Base-by-base conservation (phyloP, 805 yeast genomes). In the Ogataea angusta region DNA sequence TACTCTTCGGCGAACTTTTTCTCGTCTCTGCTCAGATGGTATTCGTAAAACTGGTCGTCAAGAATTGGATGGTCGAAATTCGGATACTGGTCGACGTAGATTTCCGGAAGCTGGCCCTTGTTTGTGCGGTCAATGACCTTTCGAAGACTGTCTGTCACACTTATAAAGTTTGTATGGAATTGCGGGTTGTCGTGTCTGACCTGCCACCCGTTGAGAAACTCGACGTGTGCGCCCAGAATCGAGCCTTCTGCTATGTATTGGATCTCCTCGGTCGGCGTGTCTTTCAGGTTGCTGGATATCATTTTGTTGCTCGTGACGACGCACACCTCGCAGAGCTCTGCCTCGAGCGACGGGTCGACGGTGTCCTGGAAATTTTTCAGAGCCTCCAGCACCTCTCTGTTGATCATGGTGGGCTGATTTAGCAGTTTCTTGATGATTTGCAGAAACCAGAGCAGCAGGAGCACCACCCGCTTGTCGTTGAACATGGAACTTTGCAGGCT, bases 171-270 rank as follows among this genome's bases (percentile, higher is more conserved):
- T 9, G 56, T 49, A 36, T 60, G 59, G 37, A 42, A 30, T 1
- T 47, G 34, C 10, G 56, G 54, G 29, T 57, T 55, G 31, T 60
- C 64, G 42, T 59, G 60, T 15, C 59, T 40, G 16, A 58, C 23
- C 37, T 60, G 56, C 67, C 66, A 62, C 3, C 66, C 64, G 37
- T 54, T 57, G n/a, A 62, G 45, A 31, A 60, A 56, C 44, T 60
- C 65, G 7, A 60, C 51, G 18, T 54, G 51, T 1, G 63, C 49
- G 16, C 57, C 53, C 17, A 50, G 46, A 17, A 54, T 49, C 24
- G 57, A 52, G 19, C 43, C 48, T 19, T 51, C 46, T 3, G 46
- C 25, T 4, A 52, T 12, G 19, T 41, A 37, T 10, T 40, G 16
- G 13, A 48, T 30, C 9, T 29, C 30, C 18, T 40, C 40, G 23